Evolutionary conservation across 371 early-diverging fungal species (phyloP), one percentile per base, ranked within the genome.

Genomic region (Saksenaea oblongispora): DNA sequence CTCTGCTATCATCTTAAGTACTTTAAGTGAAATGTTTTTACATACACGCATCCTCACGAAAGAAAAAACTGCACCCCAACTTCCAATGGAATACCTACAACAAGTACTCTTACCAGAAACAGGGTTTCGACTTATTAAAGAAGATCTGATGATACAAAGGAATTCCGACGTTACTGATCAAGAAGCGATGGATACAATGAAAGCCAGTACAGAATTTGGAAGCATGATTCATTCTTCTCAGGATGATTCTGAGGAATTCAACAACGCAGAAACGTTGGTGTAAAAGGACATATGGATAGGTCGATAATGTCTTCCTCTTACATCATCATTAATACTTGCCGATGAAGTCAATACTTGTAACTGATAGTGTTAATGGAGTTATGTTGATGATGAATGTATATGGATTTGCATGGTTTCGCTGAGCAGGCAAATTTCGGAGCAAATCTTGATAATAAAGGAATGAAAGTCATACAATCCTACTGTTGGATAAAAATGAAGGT

Each of bases 91-190:
- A 47, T 87, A 72, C 57, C 41, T 86, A 35, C 86, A 87, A 35
- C 79, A 85, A 34, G 84, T 87, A 1, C 64, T 87, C 0, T 70
- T 86, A 0, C 87, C 87, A 0, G 87, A 87, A 61, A 69, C 74
- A 0, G 85, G 81, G 0, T 51, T 73, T 26, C 67, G 84, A 11
- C 60, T 86, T 13, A 87, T 87, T 34, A 62, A 63, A 0, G 66
- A 79, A 56, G 87, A 87, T 54, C 5, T 65, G 11, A 35, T 13
- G 35, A 22, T 22, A 10, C 17, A 22, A 22, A 17, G 22, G 10
- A 47, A 47, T 22, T 17, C 51, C n/a, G 22, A 47, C 5, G 22
- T 47, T 1, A 22, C 51, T 18, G 18, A 18, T 17, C 10, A 47
- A 22, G 22, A 47, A 10, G 82, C 87, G 0, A 66, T 61, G 31